phyloP scores from a whole-genome alignment of 306 rosid species.

The Glycine soja region DNA sequence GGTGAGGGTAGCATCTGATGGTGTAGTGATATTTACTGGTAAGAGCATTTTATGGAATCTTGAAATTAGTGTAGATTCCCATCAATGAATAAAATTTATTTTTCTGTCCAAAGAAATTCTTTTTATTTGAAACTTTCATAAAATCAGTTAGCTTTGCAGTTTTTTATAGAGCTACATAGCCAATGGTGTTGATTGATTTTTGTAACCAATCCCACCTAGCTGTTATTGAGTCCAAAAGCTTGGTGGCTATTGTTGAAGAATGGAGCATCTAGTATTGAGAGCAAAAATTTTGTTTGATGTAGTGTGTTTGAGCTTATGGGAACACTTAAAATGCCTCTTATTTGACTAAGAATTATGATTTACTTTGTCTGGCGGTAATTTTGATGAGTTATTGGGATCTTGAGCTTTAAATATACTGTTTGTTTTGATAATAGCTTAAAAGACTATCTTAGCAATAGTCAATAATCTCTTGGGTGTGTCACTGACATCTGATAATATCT shows the following conservation, averaged over 20 bases:
- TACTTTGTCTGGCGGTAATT: conserved; percentile 7
- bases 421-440: neutral
- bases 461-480: conserved; percentile 10
- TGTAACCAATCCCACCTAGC: neutral
- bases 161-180: too few relatives aligned
- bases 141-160: neutral
- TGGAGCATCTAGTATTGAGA: neutral
- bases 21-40: conserved; percentile 70
- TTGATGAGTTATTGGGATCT: conserved; percentile 33
- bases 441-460: conserved; percentile 5
- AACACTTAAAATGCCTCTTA: neutral
- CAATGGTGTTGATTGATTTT: conserved; percentile 11
- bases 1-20: conserved; percentile 71
- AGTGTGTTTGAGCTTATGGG: conserved; percentile 8
- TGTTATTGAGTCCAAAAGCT: neutral
- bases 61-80: conserved; percentile 10
- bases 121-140: conserved; percentile 32
- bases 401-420: conserved; percentile 26
- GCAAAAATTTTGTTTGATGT: conserved; percentile 15
- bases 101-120: neutral
- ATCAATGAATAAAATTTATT: conserved; percentile 4
- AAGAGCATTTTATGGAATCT: conserved; percentile 40
- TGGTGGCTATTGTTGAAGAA: neutral
- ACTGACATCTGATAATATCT: conserved; percentile 37
- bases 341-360: conserved; percentile 12